Evolutionary conservation across 176 grass and related monocot species (phyloP).

Genomic region (Echinochloa phyllopogon): DNA sequence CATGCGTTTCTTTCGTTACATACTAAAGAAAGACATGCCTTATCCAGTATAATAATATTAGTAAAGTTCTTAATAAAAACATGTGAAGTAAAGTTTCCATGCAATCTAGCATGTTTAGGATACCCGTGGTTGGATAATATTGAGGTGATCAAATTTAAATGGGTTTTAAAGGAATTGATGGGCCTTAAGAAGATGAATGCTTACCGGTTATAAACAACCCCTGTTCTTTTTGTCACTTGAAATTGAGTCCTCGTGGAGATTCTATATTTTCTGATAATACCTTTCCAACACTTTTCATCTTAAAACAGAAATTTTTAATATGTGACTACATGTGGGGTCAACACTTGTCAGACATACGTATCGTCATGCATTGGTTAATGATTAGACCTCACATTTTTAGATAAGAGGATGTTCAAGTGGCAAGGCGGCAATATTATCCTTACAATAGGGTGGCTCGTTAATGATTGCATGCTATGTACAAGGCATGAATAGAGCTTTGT

Average conservation of each 20-base stretch:
- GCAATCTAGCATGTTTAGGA: neutral
- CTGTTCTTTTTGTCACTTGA: no score
- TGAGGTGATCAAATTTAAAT: neutral
- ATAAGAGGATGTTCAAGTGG: neutral
- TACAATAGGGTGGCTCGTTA: neutral
- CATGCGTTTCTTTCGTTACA: neutral
- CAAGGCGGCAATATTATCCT: neutral
- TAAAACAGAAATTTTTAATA: neutral
- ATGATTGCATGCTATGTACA: neutral
- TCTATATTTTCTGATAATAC: no score
- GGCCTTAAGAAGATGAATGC: neutral
- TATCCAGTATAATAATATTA: no score
- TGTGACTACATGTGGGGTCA: neutral
- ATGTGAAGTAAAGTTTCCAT: neutral
- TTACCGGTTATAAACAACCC: no score
- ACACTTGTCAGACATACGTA: neutral
- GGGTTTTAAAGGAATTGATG: neutral
- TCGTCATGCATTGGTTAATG: neutral
- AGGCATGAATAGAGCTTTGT: neutral
- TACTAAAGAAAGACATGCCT: neutral
- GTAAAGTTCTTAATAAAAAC: neutral
- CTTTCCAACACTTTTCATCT: no score
- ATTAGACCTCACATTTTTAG: neutral
- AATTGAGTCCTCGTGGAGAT: no score
- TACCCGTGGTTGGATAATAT: neutral